Evolutionary conservation across 306 rosid genomes (phyloP).

Genomic region (Echinosophora koreensis): DNA sequence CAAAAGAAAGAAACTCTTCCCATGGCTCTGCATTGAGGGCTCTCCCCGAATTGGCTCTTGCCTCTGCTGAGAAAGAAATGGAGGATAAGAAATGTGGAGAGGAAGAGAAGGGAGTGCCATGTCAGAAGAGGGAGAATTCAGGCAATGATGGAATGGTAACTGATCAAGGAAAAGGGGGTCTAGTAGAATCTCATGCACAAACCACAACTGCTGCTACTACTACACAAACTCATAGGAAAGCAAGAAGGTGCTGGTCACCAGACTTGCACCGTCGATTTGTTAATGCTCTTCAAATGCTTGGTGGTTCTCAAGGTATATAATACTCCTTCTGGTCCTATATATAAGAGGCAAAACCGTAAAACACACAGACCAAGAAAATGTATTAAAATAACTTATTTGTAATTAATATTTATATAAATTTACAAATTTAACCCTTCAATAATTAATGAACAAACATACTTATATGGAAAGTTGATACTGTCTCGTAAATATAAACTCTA

Average conservation of each 20-base stretch:
- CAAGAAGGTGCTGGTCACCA: conserved; percentile 98
- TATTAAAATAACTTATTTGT: too few species aligned
- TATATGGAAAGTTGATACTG: too few species aligned
- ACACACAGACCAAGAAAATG: too few species aligned
- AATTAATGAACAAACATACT: too few species aligned
- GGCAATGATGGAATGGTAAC: conserved; percentile 40
- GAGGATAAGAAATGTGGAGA: conserved; percentile 62
- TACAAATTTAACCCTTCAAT: too few species aligned
- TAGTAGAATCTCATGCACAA: conserved; percentile 55
- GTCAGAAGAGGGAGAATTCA: conserved; percentile 55
- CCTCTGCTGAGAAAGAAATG: conserved; percentile 51
- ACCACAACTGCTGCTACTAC: conserved; percentile 38
- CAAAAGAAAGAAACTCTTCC: conserved; percentile 65
- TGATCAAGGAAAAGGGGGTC: conserved; percentile 66
- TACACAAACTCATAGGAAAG: conserved; percentile 85
- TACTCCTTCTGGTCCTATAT: too few species aligned
- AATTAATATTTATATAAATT: too few species aligned
- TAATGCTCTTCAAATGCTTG: conserved; percentile 98
- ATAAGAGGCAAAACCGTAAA: too few species aligned
- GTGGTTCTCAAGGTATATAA: conserved; percentile 92
- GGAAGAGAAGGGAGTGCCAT: conserved; percentile 47
- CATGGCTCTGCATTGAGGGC: conserved; percentile 51
- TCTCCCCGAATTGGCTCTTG: conserved; percentile 82
- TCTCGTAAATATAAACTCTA: too few species aligned
- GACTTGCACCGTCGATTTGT: conserved; percentile 96